These are phyloP conservation scores for Tetrapisispora arboricola DNA, from an alignment of 805 yeast genomes.

Conservation along the genomic window DNA sequence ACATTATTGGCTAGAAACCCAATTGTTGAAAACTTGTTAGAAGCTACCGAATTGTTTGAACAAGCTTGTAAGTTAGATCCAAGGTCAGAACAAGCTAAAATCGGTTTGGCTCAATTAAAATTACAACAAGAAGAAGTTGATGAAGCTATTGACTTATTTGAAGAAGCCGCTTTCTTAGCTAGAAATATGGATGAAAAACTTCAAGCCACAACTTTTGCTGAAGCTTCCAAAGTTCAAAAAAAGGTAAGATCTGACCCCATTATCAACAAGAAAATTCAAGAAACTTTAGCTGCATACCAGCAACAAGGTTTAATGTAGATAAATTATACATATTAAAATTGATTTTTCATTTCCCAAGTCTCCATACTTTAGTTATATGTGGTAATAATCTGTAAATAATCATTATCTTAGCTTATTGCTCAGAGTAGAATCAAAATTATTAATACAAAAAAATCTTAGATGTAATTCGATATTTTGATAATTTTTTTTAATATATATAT, in stretches of 20 bases:
- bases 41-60: slow-evolving; percentile 55
- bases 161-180: slow-evolving; percentile 70
- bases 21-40: slow-evolving; percentile 34
- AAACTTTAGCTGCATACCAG: slow-evolving; percentile 38
- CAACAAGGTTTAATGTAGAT: slow-evolving; percentile 20
- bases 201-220: slow-evolving; percentile 85
- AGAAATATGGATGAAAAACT: slow-evolving; percentile 79
- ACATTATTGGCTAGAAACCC: slow-evolving; percentile 51
- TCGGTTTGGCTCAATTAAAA: slow-evolving; percentile 85
- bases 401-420: slow-evolving; percentile 1
- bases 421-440: not conserved
- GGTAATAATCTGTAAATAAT: slow-evolving; percentile 2
- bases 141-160: slow-evolving; percentile 73
- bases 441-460: not conserved
- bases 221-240: slow-evolving; percentile 84
- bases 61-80: slow-evolving; percentile 80
- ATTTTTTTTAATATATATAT: no score
- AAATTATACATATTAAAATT: not conserved
- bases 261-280: slow-evolving; percentile 51
- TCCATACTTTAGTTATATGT: not conserved
- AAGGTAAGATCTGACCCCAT: slow-evolving; percentile 63
- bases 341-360: not conserved
- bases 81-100: slow-evolving; percentile 76
- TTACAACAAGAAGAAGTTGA: slow-evolving; percentile 74
- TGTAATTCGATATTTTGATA: not conserved